Percentiles rank a stretch among this genome's conserved stretches.
Evolutionary conservation across 768 basidiomycete genomes (phyloP).

Genomic region (Amanita brunnescens): DNA sequence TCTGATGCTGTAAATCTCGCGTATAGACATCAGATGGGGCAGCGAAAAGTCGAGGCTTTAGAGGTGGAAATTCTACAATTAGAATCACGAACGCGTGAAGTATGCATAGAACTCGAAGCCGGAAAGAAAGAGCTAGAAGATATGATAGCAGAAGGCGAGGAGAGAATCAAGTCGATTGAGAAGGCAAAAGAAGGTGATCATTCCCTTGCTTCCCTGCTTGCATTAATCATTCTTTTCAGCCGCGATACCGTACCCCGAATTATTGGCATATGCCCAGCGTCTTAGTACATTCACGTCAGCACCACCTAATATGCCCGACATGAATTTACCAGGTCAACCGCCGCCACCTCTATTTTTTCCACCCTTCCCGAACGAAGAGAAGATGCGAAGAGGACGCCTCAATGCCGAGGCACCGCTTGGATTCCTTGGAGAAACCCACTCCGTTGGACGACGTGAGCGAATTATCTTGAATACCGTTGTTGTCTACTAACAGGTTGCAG

Average conservation of each 20-base stretch:
- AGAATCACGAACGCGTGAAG: conserved; percentile 58
- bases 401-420: conserved; percentile 77
- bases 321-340: conserved; percentile 58
- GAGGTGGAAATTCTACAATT: conserved; percentile 63
- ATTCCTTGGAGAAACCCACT: conserved; percentile 70
- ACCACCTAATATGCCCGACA: conserved; percentile 80
- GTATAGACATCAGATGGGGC: conserved; percentile 66
- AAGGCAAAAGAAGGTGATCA: conserved; percentile 58
- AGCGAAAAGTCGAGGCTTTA: conserved; percentile 62
- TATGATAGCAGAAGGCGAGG: conserved; percentile 69
- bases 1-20: conserved; percentile 57
- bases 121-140: conserved; percentile 64
- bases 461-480: conserved; percentile 1
- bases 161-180: conserved; percentile 58
- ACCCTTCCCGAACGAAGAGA: conserved; percentile 87
- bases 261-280: conserved; percentile 78
- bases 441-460: conserved; percentile 63
- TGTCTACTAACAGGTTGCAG: conserved; percentile 24
- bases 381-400: conserved; percentile 76
- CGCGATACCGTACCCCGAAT: conserved; percentile 73
- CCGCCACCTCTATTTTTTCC: conserved; percentile 80
- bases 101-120: conserved; percentile 55
- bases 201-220: not conserved
- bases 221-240: conserved; percentile 29
- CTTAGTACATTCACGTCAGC: conserved; percentile 83